Evolutionary conservation across 805 yeast genomes (phyloP).

Genomic region (Metschnikowia anglica): DNA sequence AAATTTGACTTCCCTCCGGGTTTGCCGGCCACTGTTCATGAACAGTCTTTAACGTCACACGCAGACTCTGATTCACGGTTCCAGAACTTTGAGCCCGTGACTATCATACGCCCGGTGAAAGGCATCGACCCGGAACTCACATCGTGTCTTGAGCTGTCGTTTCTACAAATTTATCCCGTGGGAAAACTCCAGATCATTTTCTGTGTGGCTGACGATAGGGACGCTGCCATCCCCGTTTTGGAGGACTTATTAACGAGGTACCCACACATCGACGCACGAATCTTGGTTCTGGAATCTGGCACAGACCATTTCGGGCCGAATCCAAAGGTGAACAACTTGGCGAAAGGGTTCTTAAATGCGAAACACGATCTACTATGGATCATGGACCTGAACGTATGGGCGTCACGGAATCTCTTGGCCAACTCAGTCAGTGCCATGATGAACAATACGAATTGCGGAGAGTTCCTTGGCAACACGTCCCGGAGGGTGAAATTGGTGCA

Average conservation of each 20-base stretch:
- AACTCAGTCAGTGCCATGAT: constrained; percentile 59
- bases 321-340: constrained; percentile 83
- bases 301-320: constrained; percentile 70
- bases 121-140: constrained; percentile 79
- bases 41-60: no score
- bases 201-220: constrained; percentile 64
- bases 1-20: constrained; percentile 29
- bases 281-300: constrained; percentile 49
- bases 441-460: constrained; percentile 54
- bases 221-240: constrained; percentile 64
- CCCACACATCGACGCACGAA: constrained; percentile 56
- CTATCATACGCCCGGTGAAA: constrained; percentile 78
- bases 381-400: constrained; percentile 84
- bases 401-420: constrained; percentile 57
- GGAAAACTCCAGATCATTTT: constrained; percentile 65
- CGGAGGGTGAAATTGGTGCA: constrained; percentile 67
- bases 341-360: constrained; percentile 74
- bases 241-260: constrained; percentile 48
- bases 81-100: constrained; percentile 45
- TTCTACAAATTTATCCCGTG: constrained; percentile 64
- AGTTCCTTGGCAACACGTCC: constrained; percentile 22
- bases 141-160: constrained; percentile 64
- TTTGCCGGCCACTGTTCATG: no score
- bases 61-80: background rate
- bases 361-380: constrained; percentile 78